phyloP scores from a whole-genome alignment of 805 yeast genomes.

The Zygotorulaspora chibaensis region DNA sequence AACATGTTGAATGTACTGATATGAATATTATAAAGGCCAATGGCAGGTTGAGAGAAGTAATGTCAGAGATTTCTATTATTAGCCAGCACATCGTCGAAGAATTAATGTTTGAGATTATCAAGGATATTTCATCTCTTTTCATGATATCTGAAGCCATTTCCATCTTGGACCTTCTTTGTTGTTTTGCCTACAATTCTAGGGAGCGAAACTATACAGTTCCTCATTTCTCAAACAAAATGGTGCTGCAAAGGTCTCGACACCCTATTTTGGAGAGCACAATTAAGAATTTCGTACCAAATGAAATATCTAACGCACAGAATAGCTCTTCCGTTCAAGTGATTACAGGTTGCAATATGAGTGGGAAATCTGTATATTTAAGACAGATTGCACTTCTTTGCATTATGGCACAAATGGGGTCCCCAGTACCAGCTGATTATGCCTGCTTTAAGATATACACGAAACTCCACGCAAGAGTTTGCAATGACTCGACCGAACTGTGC shows the following conservation, averaged over 20 bases:
- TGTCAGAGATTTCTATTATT: constrained; percentile 40
- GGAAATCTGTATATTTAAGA: constrained; percentile 53
- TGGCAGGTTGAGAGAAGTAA: constrained; percentile 38
- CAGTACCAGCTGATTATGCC: constrained; percentile 44
- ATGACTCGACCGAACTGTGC: constrained; percentile 34
- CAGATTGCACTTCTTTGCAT: constrained; percentile 47
- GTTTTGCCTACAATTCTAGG: constrained; percentile 31
- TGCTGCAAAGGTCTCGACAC: constrained; percentile 38
- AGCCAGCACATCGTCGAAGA: constrained; percentile 40
- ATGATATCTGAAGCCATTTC: constrained; percentile 44
- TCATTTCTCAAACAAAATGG: constrained; percentile 34
- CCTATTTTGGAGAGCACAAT: constrained; percentile 39
- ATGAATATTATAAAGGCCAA: constrained; percentile 40
- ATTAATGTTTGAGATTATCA: constrained; percentile 27
- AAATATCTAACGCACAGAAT: constrained; percentile 34
- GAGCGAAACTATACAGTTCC: constrained; percentile 35
- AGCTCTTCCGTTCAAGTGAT: constrained; percentile 44
- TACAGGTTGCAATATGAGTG: constrained; percentile 61
- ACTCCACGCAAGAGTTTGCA: constrained; percentile 39
- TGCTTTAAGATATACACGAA: constrained; percentile 38
- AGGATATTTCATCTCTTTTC: constrained; percentile 36
- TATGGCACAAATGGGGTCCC: constrained; percentile 58
- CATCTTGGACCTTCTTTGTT: constrained; percentile 39
- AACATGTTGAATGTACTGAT: constrained; percentile 39
- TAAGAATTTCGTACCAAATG: constrained; percentile 37